Conservation (phyloP, 2,329 filamentous ascomycete species). For the Chaetomium sp. region DNA sequence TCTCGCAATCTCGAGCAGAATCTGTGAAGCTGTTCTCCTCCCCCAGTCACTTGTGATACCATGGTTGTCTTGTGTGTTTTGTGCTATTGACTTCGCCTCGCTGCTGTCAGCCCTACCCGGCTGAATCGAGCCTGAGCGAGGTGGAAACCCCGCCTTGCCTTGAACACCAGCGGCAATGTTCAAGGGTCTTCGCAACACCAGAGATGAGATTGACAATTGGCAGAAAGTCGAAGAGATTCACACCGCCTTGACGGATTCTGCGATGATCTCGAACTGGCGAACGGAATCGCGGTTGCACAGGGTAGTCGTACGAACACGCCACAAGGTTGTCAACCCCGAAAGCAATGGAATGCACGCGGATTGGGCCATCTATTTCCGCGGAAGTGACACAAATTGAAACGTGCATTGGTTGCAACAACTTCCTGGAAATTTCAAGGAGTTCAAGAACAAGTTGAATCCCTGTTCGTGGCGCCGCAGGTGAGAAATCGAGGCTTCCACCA, state of each 20-base stretch:
- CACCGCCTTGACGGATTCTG: constrained; percentile 6
- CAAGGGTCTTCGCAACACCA: constrained; percentile 8
- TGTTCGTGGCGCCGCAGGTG: neutral
- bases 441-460: neutral
- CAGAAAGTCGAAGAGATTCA: neutral
- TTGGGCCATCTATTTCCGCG: neutral
- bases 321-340: neutral
- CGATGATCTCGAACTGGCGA: constrained; percentile 5
- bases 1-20: constrained; percentile 16
- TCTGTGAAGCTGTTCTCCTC: neutral
- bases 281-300: constrained; percentile 1
- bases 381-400: neutral
- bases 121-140: neutral
- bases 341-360: neutral
- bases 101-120: neutral
- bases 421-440: constrained; percentile 2
- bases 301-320: neutral
- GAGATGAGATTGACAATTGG: constrained; percentile 12
- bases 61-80: neutral
- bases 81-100: neutral
- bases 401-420: neutral
- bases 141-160: neutral
- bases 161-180: neutral
- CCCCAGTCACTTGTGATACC: neutral
- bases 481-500: neutral